Evolutionary conservation across 345 rosid genomes (phyloP), one percentile per base, ranked within the genome.

Genomic region (Brassica rapa): DNA sequence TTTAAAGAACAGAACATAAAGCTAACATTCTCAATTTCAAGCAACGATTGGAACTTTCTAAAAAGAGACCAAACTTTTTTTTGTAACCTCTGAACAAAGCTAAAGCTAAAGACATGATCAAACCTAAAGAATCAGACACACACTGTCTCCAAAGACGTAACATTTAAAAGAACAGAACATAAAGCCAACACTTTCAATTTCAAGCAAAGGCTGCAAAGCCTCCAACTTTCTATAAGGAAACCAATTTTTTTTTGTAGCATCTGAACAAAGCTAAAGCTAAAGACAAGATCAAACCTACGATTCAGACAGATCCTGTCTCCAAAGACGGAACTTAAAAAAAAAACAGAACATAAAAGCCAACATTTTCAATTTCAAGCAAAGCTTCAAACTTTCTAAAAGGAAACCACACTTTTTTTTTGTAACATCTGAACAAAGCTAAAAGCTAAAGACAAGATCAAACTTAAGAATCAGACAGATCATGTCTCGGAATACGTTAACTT

Each of bases 61-160:
- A 3, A 10, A 41, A 0, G n/a, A 41, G 49, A 67, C 24, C 43
- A 53, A 39, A n/a, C 4, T 41, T 21, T 64, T 3, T 37, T 32
- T 32, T 27, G 11, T 12, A 75, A 0, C 15, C 51, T 27, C 16
- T 27, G 6, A 11, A 53, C 8, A 65, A 32, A 8, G 23, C 23
- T 46, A 57, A 55, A 14, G 3, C 35, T 21, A 21, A 21, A 43
- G 67, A 56, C 51, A 24, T 55, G 35, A 71, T 4, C 35, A 72
- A 55, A 32, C 27, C 68, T 72, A 59, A 59, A 8, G 35, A 19
- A 62, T 32, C 32, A 60, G 7, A 30, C 63, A 65, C 15, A 66
- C 29, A 27, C 4, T 37, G 43, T 37, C 11, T 37, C 43, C 75
- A 66, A 59, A 27, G 27, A 66, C 23, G 61, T 32, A 79, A 72